Base-by-base conservation (phyloP, 108 stramenopile genomes). In the Nitzschia inconspicua region DNA sequence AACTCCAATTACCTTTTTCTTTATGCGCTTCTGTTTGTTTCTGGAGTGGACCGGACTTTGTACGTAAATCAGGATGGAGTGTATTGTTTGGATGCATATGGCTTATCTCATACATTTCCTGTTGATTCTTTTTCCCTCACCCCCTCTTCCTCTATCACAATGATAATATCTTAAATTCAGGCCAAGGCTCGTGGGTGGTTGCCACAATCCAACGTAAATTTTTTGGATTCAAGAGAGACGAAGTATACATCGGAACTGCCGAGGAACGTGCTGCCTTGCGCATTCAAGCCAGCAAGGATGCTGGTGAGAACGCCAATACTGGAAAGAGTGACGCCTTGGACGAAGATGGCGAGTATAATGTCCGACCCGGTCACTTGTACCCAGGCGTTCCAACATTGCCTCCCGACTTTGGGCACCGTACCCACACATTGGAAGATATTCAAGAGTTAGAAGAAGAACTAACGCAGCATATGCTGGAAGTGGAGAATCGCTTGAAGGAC, bases 191-290 rank as follows among this genome's bases (percentile, higher is more conserved):
- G 3, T 77, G 76, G 73, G 70, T 76, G 11, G 27, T 58, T 13
- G 57, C 57, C 5, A 28, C 35, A 7, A 19, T 58, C 40, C 64
- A 75, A 23, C 47, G 57, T 43, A 27, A 25, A 10, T 24, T 76
- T 39, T 44, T 47, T 46, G 68, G 60, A 14, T 76, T 59, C 44
- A 57, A 82, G 50, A 64, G 47, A 20, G 80, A 82, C 41, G 80
- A 73, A n/a, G 68, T 66, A 10, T 70, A 76, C 79, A 77, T 42
- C 44, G 83, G 83, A 65, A 80, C 83, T 27, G 76, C 83, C 30
- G 83, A 84, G 31, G 79, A 84, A 41, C 76, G 83, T 60, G 61
- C 65, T 13, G 77, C 72, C n/a, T 64, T 51, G 41, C 37, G 56
- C 39, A 39, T 41, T 16, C 7, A 10, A 9, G 56, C 37, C 28